Conservation (phyloP, 768 basidiomycete genomes). For the Infundibulicybe gibba region DNA sequence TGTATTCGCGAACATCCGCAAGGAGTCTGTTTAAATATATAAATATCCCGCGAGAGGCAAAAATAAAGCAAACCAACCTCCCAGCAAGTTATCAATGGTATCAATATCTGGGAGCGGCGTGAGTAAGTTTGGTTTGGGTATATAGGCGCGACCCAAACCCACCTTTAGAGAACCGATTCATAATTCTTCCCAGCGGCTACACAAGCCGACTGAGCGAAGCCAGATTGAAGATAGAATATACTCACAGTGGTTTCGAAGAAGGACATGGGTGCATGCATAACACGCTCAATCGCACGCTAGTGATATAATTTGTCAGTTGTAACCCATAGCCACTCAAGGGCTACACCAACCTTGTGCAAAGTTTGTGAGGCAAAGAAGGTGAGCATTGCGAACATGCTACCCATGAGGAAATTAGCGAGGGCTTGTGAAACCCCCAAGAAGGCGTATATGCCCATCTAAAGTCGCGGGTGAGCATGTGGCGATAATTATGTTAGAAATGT, state of each 20-base stretch:
- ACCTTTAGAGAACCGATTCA: slow-evolving; percentile 89
- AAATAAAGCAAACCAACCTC: slow-evolving; percentile 31
- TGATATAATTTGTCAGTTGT: background rate
- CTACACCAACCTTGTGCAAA: slow-evolving; percentile 49
- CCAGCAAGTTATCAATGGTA: slow-evolving; percentile 73
- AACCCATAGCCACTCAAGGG: background rate
- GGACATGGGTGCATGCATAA: slow-evolving; percentile 84
- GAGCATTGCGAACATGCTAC: slow-evolving; percentile 57
- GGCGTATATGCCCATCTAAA: slow-evolving; percentile 81
- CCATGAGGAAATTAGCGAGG: slow-evolving; percentile 63
- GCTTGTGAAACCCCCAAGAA: slow-evolving; percentile 70
- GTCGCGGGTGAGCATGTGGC: background rate
- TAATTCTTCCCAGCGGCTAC: slow-evolving; percentile 79
- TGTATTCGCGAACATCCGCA: slow-evolving; percentile 71
- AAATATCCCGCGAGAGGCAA: background rate
- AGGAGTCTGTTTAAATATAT: slow-evolving; percentile 41
- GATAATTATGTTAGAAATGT: background rate
- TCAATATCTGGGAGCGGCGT: slow-evolving; percentile 52
- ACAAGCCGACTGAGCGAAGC: slow-evolving; percentile 7
- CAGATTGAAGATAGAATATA: background rate
- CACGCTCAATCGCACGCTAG: slow-evolving; percentile 58
- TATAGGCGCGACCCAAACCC: slow-evolving; percentile 1
- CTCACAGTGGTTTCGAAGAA: slow-evolving; percentile 85
- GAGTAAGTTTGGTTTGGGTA: slow-evolving; percentile 3
- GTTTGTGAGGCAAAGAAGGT: slow-evolving; percentile 75